Evolutionary conservation across 331 rosid genomes (phyloP), one percentile per base, ranked within the genome.

Genomic region (Malus hybrid): DNA sequence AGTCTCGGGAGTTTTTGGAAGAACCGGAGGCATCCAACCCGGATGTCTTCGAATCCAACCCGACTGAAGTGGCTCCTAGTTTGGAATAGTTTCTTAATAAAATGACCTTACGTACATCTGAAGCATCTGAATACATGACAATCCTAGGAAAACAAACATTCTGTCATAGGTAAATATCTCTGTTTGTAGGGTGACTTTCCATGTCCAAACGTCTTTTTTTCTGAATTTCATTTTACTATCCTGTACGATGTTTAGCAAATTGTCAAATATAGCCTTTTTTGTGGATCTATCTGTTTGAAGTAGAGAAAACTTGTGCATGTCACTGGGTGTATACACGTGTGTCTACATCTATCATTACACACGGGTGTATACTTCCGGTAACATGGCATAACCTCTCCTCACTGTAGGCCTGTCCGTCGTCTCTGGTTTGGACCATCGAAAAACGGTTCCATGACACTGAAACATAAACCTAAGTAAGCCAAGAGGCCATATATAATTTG

Each of bases 1-100:
- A 93, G 84, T 86, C 98, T 72, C 87, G 70, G 65, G 90, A 92
- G 72, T 70, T 92, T 55, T 82, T 94, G 68, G 99, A 91, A 84
- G 95, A 88, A 70, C 92, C 96, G 0, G 97, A 88, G 52, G 82
- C 79, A 34, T 83, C 94, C 2, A 86, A 76, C 77, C 87, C 96
- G 0, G 97, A 94, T 76, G 91, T 94, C 22, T 94, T 94, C 48
- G 97, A 94, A 57, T 87, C 97, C 68, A 94, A 94, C 85, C 99
- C 97, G 6, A 94, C 99, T 5, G 99, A 92, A 81, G 99, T 92
- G 75, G 99, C 97, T 79, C 99, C 99, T 63, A 85, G 92, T 78
- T 87, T 94, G 96, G 91, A 94, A n/a, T 94, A 89, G 83, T 77
- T 24, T 5, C 57, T 52, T 3, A 52, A 52, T 52, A 3, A 52